Evolutionary conservation across 176 grass and related monocot species (phyloP), one percentile per base, ranked within the genome.

Genomic region (Secale cereale): DNA sequence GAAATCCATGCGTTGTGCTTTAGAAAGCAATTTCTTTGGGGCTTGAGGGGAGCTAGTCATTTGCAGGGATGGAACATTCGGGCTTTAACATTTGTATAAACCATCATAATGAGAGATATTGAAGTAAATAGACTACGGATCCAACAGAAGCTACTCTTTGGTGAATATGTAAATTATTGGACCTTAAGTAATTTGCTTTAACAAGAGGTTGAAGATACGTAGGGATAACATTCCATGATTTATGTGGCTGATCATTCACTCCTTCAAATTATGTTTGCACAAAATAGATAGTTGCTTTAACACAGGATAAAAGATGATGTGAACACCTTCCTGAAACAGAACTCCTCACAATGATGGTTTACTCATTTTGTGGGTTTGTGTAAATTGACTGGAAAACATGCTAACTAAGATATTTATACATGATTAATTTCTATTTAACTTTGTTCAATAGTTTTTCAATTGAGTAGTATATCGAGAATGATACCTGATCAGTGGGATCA

Each of bases 401-500:
- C 13, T 75, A 43, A 35, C 41, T 10, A 56, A 27, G 50, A 17
- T 71, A 13, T 52, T 66, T 59, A 27, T 81, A 39, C 19, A 77
- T 52, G 4, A 5, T 6, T 8, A 22, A 36, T 23, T 83, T 82
- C 1, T 60, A 43, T 54, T 56, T 80, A 11, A n/a, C 11, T 31
- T 16, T 36, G 4, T 84, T 74, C 19, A 27, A 85, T 10, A 63
- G 6, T 70, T 48, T 70, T 65, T 76, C 23, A 14, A 25, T 62
- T 48, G 20, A 61, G 28, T 69, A 70, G 20, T 45, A 26, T 45
- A 82, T 40, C 59, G 46, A 84, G 28, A 92, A 79, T 45, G 71
- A 62, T 89, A 99, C 97, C 90, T 94, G 91, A 73, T 96, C 97
- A 92, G 94, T 81, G n/a, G 92, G 91, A 92, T 99, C 97, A 91